These are phyloP conservation scores for Alternaria panax DNA, from an alignment of 2,329 filamentous ascomycete species.

Conservation along the genomic window DNA sequence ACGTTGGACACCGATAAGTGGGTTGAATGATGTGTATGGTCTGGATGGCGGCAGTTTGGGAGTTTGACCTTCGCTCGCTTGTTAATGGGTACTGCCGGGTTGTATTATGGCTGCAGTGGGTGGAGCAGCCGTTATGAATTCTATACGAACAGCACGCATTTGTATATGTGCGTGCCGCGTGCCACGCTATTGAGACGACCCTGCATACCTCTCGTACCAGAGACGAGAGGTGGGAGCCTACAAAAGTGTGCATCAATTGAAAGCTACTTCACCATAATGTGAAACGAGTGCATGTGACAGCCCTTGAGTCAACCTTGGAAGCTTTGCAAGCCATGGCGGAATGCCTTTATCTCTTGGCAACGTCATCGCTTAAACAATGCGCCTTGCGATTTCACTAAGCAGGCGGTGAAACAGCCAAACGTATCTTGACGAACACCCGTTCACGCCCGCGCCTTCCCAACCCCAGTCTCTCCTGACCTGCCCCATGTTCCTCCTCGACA, in stretches of 20 bases:
- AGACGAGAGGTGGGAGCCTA: background rate
- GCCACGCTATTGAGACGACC: conserved; percentile 19
- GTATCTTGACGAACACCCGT: conserved; percentile 30
- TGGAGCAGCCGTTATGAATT: conserved; percentile 27
- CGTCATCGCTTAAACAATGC: conserved; percentile 17
- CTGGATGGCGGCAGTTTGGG: conserved; percentile 27
- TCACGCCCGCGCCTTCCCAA: conserved; percentile 22
- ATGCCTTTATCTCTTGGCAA: conserved; percentile 11
- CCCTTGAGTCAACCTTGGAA: background rate
- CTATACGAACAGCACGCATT: conserved; percentile 36
- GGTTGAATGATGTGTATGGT: conserved; percentile 17
- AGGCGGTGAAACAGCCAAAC: conserved; percentile 29
- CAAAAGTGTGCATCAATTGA: background rate
- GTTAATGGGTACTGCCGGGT: conserved; percentile 22
- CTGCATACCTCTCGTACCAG: background rate
- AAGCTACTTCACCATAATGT: background rate
- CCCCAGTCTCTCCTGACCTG: conserved; percentile 16
- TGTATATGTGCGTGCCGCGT: conserved; percentile 34
- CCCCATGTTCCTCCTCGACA: conserved; percentile 21
- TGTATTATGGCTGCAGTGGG: conserved; percentile 28
- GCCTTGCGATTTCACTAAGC: conserved; percentile 8
- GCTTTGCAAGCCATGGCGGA: too few species aligned
- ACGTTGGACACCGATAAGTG: conserved; percentile 9
- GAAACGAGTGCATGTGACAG: background rate
- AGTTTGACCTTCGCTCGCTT: conserved; percentile 34